Evolutionary conservation across 176 grass and related monocot species (phyloP).

Genomic region (Areca catechu): DNA sequence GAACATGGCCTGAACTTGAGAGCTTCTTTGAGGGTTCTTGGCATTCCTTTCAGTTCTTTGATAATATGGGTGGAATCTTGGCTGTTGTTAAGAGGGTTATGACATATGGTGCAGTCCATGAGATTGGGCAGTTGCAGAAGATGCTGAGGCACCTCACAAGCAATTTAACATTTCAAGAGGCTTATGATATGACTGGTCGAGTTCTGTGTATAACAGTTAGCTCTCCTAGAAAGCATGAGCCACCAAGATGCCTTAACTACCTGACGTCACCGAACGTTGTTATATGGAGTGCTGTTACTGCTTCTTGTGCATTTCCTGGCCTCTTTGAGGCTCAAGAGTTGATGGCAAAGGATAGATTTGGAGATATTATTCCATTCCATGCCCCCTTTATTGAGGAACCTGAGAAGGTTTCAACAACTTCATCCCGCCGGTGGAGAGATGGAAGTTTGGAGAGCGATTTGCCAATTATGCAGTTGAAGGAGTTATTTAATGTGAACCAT

Average conservation of each 20-base stretch:
- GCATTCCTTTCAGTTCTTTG: conserved; percentile 87
- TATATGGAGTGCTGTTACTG: conserved; percentile 91
- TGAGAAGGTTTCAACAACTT: conserved; percentile 34
- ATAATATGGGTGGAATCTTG: conserved; percentile 82
- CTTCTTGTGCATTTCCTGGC: conserved; percentile 89
- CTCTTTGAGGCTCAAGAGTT: conserved; percentile 93
- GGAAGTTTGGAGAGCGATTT: conserved; percentile 93
- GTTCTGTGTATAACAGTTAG: conserved; percentile 78
- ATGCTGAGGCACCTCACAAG: conserved; percentile 72
- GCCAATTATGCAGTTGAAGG: conserved; percentile 76
- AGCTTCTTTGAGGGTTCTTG: conserved; percentile 80
- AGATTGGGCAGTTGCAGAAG: conserved; percentile 65
- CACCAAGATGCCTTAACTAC: conserved; percentile 83
- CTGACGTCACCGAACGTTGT: conserved; percentile 88
- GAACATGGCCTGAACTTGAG: conserved; percentile 79
- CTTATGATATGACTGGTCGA: conserved; percentile 83
- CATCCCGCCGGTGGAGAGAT: conserved; percentile 70
- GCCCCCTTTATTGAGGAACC: conserved; percentile 44
- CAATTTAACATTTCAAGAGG: conserved; percentile 97
- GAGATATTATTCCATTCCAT: conserved; percentile 81
- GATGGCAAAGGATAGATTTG: conserved; percentile 93
- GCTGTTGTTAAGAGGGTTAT: conserved; percentile 65
- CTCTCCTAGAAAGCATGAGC: conserved; percentile 82
- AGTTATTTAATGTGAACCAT: conserved; percentile 89
- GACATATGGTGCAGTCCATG: conserved; percentile 70